Percentiles rank a stretch among this genome's conserved stretches.
These are phyloP conservation scores for Pseudoscleropodium purum DNA, from an alignment of 225 moss, liverwort and hornwort genomes.

Conservation along the genomic window DNA sequence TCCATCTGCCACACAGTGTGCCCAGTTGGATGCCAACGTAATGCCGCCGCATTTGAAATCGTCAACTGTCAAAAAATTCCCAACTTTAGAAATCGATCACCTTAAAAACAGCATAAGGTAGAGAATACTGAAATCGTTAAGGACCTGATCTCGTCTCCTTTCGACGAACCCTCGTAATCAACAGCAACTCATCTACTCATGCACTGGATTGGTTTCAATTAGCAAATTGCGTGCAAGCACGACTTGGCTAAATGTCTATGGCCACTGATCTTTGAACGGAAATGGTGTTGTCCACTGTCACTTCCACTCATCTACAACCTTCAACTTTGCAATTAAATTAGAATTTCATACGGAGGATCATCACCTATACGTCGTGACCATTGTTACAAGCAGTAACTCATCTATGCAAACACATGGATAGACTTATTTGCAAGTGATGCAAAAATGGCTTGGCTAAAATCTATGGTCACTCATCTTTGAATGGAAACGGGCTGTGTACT, in stretches of 20 bases:
- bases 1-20: slow-evolving; percentile 25
- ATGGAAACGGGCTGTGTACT: neutral
- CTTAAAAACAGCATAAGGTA: neutral
- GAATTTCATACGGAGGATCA: neutral
- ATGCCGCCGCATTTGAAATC: slow-evolving; percentile 30
- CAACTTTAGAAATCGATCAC: neutral
- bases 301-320: neutral
- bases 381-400: neutral
- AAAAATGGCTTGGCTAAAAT: neutral
- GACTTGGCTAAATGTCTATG: neutral
- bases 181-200: neutral
- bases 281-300: neutral
- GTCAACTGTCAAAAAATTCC: slow-evolving; percentile 14
- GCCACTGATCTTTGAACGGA: neutral
- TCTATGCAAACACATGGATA: neutral
- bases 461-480: neutral
- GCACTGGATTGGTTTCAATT: neutral
- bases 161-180: too few relatives aligned
- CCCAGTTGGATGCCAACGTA: slow-evolving; percentile 22
- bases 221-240: neutral
- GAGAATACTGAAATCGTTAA: neutral
- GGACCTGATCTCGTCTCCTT: neutral
- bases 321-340: neutral
- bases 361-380: neutral
- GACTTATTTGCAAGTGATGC: neutral